Evolutionary conservation across 352 stramenopile genomes (phyloP), one percentile per base, ranked within the genome.

Genomic region (Globisporangium apiculatum): DNA sequence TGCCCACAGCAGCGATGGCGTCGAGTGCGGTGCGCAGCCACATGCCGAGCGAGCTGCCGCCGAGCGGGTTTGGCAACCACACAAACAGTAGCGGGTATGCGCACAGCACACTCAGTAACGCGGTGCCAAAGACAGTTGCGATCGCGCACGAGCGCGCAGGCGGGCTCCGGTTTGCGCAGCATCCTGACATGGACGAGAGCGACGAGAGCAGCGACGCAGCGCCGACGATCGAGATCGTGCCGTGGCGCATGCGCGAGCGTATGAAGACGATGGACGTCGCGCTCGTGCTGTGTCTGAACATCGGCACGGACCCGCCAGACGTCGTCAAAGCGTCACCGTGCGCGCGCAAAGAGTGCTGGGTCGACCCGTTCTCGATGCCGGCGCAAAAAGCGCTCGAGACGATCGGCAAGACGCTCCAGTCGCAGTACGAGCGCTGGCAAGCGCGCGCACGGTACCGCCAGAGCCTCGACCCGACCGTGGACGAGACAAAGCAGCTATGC

Each of bases 201-300:
- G 54, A 75, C 41, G 60, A 68, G 7, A 12, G 1, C 7, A 8
- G 7, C 48, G 55, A 62, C 8, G 47, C 60, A 37, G 60, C 60
- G 1, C 48, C 73, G 9, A 7, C 69, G 1, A 51, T 77, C 4
- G 75, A 85, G 18, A 84, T 91, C 57, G 76, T 86, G 52, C 79
- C 85, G 7, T 95, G 85, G 85, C 77, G 85, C 37, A 95, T 92
- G 81, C 78, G 80, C 48, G 83, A 92, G 56, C 83, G 85, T 58
- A 91, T 95, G 81, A 95, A 95, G 69, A 95, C 83, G 37, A 95
- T 95, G 85, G 85, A 95, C 55, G 93, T 99, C 15, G 97, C 87
- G 42, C 79, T 99, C 5, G 91, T 99, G 49, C 71, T 99, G 41
- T 98, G 96, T 62, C 79, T 99, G 6, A 99, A 99, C 69, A 98